Conservation (phyloP, 1,139 yeast genomes). For the Pichia sp. region DNA sequence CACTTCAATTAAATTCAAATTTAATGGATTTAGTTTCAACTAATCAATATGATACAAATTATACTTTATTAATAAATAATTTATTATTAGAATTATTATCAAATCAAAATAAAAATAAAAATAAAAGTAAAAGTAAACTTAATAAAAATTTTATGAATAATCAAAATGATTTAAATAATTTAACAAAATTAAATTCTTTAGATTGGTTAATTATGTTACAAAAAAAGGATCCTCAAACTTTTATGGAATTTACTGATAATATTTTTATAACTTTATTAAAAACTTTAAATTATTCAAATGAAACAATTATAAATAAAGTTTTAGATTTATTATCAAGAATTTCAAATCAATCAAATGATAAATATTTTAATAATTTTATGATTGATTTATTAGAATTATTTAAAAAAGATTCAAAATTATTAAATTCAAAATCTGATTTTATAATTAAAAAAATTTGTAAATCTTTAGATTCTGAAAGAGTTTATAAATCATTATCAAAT, state of each 20-base stretch:
- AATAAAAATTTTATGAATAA: conserved; percentile 21
- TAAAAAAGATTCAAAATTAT: conserved; percentile 54
- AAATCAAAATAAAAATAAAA: neutral
- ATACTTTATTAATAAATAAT: conserved; percentile 53
- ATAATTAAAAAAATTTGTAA: conserved; percentile 80
- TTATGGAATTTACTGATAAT: conserved; percentile 53
- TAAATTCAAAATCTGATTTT: conserved; percentile 73
- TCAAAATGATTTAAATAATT: conserved; percentile 67
- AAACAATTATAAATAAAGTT: conserved; percentile 73
- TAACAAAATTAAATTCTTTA: conserved; percentile 75
- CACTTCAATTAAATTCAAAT: conserved; percentile 47
- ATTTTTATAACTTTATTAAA: conserved; percentile 74
- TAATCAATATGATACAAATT: conserved; percentile 39
- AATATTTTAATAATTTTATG: conserved; percentile 71
- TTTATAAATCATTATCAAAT: conserved; percentile 74
- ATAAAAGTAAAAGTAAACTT: conserved; percentile 25
- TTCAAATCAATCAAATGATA: conserved; percentile 70
- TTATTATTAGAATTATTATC: conserved; percentile 50
- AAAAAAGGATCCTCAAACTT: conserved; percentile 59
- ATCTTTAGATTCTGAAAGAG: conserved; percentile 73
- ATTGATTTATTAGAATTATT: conserved; percentile 63
- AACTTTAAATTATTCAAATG: conserved; percentile 81
- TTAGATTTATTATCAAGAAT: conserved; percentile 73
- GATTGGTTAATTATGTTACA: conserved; percentile 90
- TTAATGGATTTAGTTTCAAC: conserved; percentile 41